A percentile compares a stretch with the other conserved stretches of the same genome.
Conservation (phyloP, 192 early-diverging fungal species). For the Powellomyces hirtus region DNA sequence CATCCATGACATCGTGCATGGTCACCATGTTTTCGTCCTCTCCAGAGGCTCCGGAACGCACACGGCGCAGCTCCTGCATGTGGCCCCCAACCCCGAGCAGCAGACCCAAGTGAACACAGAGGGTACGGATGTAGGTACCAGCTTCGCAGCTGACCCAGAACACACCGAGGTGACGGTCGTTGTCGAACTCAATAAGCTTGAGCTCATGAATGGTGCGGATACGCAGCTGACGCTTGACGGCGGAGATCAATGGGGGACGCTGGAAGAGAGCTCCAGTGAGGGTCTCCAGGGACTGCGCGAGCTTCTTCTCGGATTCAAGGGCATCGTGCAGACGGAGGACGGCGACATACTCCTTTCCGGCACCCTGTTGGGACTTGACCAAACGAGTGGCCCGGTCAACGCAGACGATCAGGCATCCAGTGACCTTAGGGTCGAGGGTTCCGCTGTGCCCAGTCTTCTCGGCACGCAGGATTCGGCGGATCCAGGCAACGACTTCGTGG, state of each 20-base stretch:
- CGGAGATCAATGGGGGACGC: slow-evolving; percentile 96
- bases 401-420: slow-evolving; percentile 98
- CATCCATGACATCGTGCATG: slow-evolving; percentile 98
- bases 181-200: slow-evolving; percentile 96
- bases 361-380: slow-evolving; percentile 99
- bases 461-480: slow-evolving; percentile 92
- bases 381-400: slow-evolving; percentile 97
- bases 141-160: slow-evolving; percentile 99
- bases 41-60: slow-evolving; percentile 85
- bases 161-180: slow-evolving; percentile 91
- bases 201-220: slow-evolving; percentile 96
- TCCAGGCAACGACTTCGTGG: slow-evolving; percentile 99
- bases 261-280: slow-evolving; percentile 99
- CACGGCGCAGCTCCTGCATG: slow-evolving; percentile 98
- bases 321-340: slow-evolving; percentile 94
- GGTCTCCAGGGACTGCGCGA: slow-evolving; percentile 86
- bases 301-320: slow-evolving; percentile 84
- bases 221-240: slow-evolving; percentile 98
- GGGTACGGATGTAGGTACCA: slow-evolving; percentile 99
- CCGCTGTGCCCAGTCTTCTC: slow-evolving; percentile 99
- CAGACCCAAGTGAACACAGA: slow-evolving; percentile 97
- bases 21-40: slow-evolving; percentile 95
- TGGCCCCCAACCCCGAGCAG: slow-evolving; percentile 95
- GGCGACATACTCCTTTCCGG: slow-evolving; percentile 96
- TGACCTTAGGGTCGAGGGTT: slow-evolving; percentile 98